A percentile compares a stretch with the other conserved stretches of the same genome.
These are phyloP conservation scores for Pyrenochaeta sp. DNA, from an alignment of 2,329 filamentous ascomycete species.

Conservation along the genomic window DNA sequence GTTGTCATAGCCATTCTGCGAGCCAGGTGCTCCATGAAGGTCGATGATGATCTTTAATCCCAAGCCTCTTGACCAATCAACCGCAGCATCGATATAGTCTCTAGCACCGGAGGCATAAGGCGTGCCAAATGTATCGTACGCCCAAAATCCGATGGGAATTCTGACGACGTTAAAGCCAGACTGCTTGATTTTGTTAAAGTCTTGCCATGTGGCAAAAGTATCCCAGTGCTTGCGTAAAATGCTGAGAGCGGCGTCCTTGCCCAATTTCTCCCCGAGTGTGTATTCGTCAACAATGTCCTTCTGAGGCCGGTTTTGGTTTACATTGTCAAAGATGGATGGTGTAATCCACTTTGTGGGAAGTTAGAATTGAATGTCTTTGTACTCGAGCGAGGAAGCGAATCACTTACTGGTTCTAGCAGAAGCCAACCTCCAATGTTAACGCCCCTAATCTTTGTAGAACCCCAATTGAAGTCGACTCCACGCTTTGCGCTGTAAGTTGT, in stretches of 20 bases:
- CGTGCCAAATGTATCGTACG: conserved; percentile 59
- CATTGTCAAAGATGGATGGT: conserved; percentile 60
- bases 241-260: conserved; percentile 52
- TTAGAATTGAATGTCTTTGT: too few species aligned
- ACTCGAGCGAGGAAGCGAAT: too few species aligned
- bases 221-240: conserved; percentile 60
- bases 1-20: conserved; percentile 70
- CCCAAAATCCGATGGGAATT: conserved; percentile 68
- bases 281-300: conserved; percentile 59
- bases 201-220: conserved; percentile 57
- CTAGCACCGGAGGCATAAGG: conserved; percentile 62
- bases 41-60: conserved; percentile 67
- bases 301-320: conserved; percentile 29
- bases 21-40: conserved; percentile 64
- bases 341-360: conserved; percentile 59
- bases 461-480: conserved; percentile 56
- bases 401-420: conserved; percentile 54
- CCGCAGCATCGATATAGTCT: conserved; percentile 62
- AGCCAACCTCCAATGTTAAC: conserved; percentile 62
- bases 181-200: conserved; percentile 64
- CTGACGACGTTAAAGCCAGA: conserved; percentile 67
- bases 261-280: conserved; percentile 59
- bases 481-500: conserved; percentile 39
- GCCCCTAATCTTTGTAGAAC: conserved; percentile 57
- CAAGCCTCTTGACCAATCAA: conserved; percentile 62